Percentiles rank a stretch among this genome's conserved stretches.
Conservation (phyloP, 495 filamentous ascomycete genomes). For the Lentithecium fluviatile region DNA sequence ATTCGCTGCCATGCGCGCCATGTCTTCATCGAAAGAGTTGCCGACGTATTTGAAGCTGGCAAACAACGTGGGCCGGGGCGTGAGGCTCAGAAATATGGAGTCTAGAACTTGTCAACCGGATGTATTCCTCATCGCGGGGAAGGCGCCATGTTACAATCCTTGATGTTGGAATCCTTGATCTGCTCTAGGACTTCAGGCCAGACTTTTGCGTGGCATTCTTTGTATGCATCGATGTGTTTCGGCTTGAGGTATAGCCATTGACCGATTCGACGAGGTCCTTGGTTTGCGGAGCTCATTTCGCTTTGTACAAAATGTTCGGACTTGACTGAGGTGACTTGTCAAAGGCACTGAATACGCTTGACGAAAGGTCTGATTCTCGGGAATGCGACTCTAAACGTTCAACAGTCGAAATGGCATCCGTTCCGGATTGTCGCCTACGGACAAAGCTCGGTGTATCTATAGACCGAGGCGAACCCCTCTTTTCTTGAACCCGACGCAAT, state of each 20-base stretch:
- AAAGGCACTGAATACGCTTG: no score
- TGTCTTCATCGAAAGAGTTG: slow-evolving; percentile 65
- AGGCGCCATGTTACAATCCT: slow-evolving; percentile 54
- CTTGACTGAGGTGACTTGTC: no score
- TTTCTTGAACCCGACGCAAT: no score
- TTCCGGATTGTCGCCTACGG: no score
- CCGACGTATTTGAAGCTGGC: slow-evolving; percentile 74
- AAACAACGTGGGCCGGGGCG: slow-evolving; percentile 61
- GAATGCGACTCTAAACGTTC: no score
- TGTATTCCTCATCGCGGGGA: background rate
- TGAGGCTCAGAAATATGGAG: slow-evolving; percentile 67
- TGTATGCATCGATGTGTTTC: slow-evolving; percentile 62
- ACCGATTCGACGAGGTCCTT: slow-evolving; percentile 24
- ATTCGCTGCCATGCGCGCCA: slow-evolving; percentile 68
- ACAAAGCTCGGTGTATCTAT: no score
- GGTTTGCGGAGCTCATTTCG: slow-evolving; percentile 6
- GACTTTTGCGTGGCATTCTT: slow-evolving; percentile 66
- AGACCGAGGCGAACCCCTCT: no score
- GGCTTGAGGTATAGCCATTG: slow-evolving; percentile 72
- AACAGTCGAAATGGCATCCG: no score
- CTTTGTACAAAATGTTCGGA: no score
- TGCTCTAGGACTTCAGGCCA: slow-evolving; percentile 74
- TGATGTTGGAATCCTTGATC: slow-evolving; percentile 70
- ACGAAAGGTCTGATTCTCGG: no score
- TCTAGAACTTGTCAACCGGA: slow-evolving; percentile 47